Evolutionary conservation across 116 monocot species (phyloP).

Genomic region (Iris pallida): DNA sequence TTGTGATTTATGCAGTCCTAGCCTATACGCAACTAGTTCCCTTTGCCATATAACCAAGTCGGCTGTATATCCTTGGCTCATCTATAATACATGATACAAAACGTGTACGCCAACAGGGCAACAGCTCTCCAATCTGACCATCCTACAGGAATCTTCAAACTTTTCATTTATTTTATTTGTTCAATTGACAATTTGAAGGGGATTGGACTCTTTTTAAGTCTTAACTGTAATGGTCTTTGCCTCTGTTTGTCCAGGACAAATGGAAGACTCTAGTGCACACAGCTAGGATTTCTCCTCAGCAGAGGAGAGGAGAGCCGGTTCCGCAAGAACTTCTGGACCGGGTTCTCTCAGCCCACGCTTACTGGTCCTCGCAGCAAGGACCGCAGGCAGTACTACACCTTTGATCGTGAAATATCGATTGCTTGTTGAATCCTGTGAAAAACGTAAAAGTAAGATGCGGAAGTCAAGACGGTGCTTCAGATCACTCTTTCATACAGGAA

Average conservation of each 20-base stretch:
- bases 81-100: neutral
- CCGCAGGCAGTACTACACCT: too few species aligned
- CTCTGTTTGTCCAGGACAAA: constrained; percentile 21
- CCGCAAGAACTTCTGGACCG: constrained; percentile 43
- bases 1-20: neutral
- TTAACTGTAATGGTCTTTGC: neutral
- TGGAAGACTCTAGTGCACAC: constrained; percentile 45
- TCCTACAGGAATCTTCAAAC: neutral
- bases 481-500: too few species aligned
- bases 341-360: constrained; percentile 24
- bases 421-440: too few species aligned
- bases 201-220: neutral
- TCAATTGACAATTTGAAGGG: neutral
- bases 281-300: constrained; percentile 31
- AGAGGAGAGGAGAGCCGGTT: constrained; percentile 38
- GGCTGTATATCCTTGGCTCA: neutral
- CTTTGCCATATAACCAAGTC: neutral
- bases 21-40: neutral
- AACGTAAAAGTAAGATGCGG: too few species aligned
- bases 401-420: too few species aligned
- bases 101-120: neutral
- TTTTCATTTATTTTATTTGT: neutral
- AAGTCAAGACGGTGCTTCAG: too few species aligned
- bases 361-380: constrained; percentile 29
- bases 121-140: neutral